Evolutionary conservation across 2,329 filamentous ascomycete genomes (phyloP).

Genomic region (Keithomyces neogunnii): DNA sequence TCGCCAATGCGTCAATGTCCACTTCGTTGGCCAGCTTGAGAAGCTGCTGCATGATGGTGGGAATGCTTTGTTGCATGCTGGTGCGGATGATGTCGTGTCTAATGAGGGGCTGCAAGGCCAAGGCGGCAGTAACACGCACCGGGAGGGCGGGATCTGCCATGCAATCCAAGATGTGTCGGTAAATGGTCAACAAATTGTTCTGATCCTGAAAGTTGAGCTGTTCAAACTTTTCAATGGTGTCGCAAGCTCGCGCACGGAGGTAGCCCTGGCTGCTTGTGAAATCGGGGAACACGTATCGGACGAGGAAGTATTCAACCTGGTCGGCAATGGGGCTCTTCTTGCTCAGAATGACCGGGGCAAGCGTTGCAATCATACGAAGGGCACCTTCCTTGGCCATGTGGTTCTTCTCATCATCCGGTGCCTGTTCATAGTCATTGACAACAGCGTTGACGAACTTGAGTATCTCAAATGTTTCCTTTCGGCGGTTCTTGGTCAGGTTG

Average conservation of each 20-base stretch:
- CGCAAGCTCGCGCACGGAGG: conserved; percentile 87
- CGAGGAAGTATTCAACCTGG: conserved; percentile 97
- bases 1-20: conserved; percentile 92
- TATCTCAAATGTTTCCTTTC: conserved; percentile 93
- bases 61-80: conserved; percentile 96
- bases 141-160: conserved; percentile 93
- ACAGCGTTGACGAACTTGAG: conserved; percentile 92
- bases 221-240: conserved; percentile 97
- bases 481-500: conserved; percentile 84
- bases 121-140: conserved; percentile 85
- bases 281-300: conserved; percentile 96
- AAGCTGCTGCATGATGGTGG: conserved; percentile 98
- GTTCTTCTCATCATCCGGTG: conserved; percentile 82
- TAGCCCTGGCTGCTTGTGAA: conserved; percentile 90
- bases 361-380: conserved; percentile 90
- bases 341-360: conserved; percentile 86
- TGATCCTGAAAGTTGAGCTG: conserved; percentile 94
- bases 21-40: conserved; percentile 96
- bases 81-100: conserved; percentile 88
- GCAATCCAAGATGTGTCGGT: conserved; percentile 91
- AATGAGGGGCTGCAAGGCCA: conserved; percentile 91
- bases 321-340: conserved; percentile 98
- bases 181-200: conserved; percentile 92
- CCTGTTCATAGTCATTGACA: conserved; percentile 83
- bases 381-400: conserved; percentile 95